These are phyloP conservation scores for Daldinia eschscholtzii DNA, from an alignment of 2,329 filamentous ascomycete species.

Conservation along the genomic window DNA sequence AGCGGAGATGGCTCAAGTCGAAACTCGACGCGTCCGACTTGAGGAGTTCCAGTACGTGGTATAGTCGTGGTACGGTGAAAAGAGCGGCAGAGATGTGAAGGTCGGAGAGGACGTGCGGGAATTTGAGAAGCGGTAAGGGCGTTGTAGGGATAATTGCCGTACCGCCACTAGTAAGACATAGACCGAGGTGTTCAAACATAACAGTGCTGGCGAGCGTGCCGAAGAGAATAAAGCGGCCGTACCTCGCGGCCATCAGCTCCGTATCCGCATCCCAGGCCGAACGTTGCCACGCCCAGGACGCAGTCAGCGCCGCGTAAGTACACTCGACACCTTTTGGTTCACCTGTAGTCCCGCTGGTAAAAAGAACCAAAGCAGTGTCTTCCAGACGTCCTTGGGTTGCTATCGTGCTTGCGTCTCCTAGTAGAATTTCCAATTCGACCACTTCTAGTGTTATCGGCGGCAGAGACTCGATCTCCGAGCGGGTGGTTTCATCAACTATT, in stretches of 20 bases:
- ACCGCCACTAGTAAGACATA: constrained; percentile 26
- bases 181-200: constrained; percentile 26
- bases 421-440: constrained; percentile 3
- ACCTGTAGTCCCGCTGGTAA: constrained; percentile 24
- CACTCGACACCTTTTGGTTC: constrained; percentile 27
- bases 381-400: constrained; percentile 8
- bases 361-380: constrained; percentile 23
- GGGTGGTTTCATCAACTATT: constrained; percentile 12
- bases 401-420: neutral
- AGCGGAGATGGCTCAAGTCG: constrained; percentile 21
- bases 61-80: constrained; percentile 23
- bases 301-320: constrained; percentile 19
- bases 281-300: constrained; percentile 22
- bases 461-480: constrained; percentile 11
- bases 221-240: constrained; percentile 24
- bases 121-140: constrained; percentile 23
- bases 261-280: constrained; percentile 17
- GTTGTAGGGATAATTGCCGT: constrained; percentile 26
- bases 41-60: constrained; percentile 23
- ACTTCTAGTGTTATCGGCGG: neutral
- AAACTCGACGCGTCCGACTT: constrained; percentile 13
- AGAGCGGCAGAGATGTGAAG: constrained; percentile 25
- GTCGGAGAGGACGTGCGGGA: constrained; percentile 20
- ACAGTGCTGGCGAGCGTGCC: constrained; percentile 25
- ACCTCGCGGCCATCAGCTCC: constrained; percentile 15